Base-by-base conservation (phyloP, 2,329 filamentous ascomycete species). In the Plectosphaerella plurivora region DNA sequence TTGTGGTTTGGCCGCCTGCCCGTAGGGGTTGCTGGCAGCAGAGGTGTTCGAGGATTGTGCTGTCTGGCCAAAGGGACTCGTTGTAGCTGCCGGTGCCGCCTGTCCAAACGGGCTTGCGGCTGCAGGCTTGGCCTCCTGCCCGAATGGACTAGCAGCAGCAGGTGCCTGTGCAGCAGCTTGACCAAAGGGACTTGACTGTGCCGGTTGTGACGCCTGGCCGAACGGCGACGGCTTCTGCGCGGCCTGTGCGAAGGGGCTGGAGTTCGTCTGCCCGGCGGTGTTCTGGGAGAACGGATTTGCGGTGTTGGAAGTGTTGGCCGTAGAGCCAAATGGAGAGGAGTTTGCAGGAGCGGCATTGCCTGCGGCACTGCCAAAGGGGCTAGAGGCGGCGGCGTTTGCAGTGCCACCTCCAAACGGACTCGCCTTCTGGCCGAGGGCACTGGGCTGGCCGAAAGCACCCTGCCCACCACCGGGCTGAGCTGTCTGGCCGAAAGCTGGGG, bases 371-470 rank as follows among this genome's bases (percentile, higher is more conserved):
- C 58, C 58, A 51, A 69, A 68, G 3, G 65, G 57, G 24, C 53
- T 66, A 3, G 28, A 10, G 28, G 28, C 8, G 8, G 57, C 42
- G 2, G 47, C 50, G 20, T 45, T 49, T 50, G 45, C 63, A 9
- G 60, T 41, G 55, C 44, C 53, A 9, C 58, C 63, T 9, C 55
- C 71, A 50, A 74, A 74, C 3, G 70, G 68, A 50, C 67, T 76
- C 9, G 67, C 58, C 37, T 68, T 69, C 50, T 67, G 63, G 3
- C 71, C 71, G 35, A 72, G 59, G 35, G 68, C 62, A 36, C 64
- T 65, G 1, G 68, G 56, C 49, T 73, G 73, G 6, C 69, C 67
- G 55, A 78, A 76, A 1, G 59, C 59, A 22, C 60, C 56, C 22
- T 52, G 42, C 5, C 35, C 37, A 9, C 42, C 39, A 11, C 37